These are phyloP conservation scores for Lathyrus sativus DNA, from an alignment of 306 rosid genomes.

Conservation along the genomic window DNA sequence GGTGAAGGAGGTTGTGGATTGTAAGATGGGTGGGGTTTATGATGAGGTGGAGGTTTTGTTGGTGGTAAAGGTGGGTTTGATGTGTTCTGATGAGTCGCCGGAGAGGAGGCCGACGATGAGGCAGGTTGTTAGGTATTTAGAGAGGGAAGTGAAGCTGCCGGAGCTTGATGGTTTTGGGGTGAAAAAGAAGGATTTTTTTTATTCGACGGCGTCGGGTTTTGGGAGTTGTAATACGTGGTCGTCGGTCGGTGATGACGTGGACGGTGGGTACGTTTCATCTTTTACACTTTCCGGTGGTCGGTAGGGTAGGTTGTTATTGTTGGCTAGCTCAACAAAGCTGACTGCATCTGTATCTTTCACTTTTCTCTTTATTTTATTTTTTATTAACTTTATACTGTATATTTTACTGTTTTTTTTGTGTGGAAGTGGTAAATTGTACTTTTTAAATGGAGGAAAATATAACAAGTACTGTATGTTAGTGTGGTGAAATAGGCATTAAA, in stretches of 20 bases:
- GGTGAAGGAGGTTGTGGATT: conserved; percentile 46
- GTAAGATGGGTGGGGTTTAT: conserved; percentile 41
- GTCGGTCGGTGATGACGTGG: conserved; percentile 45
- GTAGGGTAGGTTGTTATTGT: not conserved
- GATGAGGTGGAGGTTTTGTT: conserved; percentile 51
- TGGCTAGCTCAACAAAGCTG: no score
- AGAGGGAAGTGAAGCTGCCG: conserved; percentile 47
- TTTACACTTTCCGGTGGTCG: conserved; percentile 32
- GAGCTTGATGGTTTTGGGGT: conserved; percentile 27
- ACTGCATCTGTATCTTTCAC: no score
- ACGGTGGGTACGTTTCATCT: conserved; percentile 40
- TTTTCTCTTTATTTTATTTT: no score
- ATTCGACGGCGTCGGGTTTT: conserved; percentile 34
- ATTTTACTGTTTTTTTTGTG: no score
- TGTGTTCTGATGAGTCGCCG: conserved; percentile 53
- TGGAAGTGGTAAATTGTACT: no score
- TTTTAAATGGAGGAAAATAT: no score
- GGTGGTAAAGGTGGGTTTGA: conserved; percentile 52
- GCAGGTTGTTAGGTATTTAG: conserved; percentile 57
- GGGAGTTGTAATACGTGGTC: conserved; percentile 41
- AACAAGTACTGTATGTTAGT: no score
- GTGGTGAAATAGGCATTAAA: no score
- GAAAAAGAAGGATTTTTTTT: conserved; percentile 24
- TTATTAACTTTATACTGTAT: no score
- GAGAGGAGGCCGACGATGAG: conserved; percentile 49